Evolutionary conservation across 2,329 filamentous ascomycete genomes (phyloP).

Genomic region (Reticulascus tulasneorum): DNA sequence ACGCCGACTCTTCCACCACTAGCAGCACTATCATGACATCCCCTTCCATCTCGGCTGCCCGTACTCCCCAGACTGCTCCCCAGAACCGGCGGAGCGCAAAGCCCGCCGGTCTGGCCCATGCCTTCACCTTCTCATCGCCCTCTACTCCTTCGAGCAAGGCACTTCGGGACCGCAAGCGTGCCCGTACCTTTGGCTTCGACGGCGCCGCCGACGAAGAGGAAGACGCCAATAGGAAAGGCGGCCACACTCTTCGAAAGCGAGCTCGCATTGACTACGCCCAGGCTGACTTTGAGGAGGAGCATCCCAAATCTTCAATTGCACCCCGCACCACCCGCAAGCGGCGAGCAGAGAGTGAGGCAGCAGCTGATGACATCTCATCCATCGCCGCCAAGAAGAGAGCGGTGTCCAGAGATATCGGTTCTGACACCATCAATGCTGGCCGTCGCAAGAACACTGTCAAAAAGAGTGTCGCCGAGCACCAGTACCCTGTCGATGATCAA

Average conservation of each 20-base stretch:
- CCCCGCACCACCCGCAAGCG: slow-evolving; percentile 21
- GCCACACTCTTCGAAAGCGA: slow-evolving; percentile 54
- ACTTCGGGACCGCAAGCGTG: slow-evolving; percentile 10
- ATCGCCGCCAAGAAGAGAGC: slow-evolving; percentile 9
- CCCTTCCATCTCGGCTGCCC: slow-evolving; percentile 7
- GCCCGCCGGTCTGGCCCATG: slow-evolving; percentile 6
- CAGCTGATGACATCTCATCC: slow-evolving; percentile 10
- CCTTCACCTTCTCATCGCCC: slow-evolving; percentile 8
- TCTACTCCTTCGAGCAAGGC: slow-evolving; percentile 7
- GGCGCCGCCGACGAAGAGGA: slow-evolving; percentile 36
- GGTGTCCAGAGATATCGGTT: slow-evolving; percentile 13
- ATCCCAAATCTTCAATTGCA: slow-evolving; percentile 17
- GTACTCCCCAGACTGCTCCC: slow-evolving; percentile 15
- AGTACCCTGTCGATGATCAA: slow-evolving; percentile 23
- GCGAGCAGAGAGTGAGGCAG: slow-evolving; percentile 21
- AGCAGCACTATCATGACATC: slow-evolving; percentile 13
- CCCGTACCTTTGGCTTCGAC: slow-evolving; percentile 10
- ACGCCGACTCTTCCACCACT: slow-evolving; percentile 5
- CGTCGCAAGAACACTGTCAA: slow-evolving; percentile 36
- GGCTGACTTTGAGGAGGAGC: slow-evolving; percentile 48
- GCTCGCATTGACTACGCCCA: slow-evolving; percentile 55
- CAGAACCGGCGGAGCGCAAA: slow-evolving; percentile 10
- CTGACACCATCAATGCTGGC: slow-evolving; percentile 5
- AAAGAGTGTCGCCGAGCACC: slow-evolving; percentile 27
- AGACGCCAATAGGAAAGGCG: slow-evolving; percentile 51